These are phyloP conservation scores for Senna tora DNA, from an alignment of 306 rosid species.

Conservation along the genomic window DNA sequence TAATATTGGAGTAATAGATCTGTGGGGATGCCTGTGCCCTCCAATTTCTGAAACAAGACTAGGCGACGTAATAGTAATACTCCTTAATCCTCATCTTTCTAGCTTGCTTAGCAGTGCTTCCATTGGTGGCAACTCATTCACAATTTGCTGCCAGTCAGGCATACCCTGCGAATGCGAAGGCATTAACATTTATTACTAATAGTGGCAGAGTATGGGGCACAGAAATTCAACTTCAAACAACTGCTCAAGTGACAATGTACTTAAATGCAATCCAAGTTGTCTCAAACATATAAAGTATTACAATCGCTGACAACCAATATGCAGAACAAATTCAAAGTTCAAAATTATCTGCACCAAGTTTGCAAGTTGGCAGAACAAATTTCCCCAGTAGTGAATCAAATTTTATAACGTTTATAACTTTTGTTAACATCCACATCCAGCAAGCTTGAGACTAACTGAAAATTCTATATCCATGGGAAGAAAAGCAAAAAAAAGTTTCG, in stretches of 20 bases:
- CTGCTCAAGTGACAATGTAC: neutral
- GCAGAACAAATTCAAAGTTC: neutral
- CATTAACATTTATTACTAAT: neutral
- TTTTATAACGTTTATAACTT: slow-evolving; percentile 6
- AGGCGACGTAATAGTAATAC: slow-evolving; percentile 21
- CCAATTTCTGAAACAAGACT: slow-evolving; percentile 1
- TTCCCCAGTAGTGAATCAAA: neutral
- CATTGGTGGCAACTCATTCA: slow-evolving; percentile 82
- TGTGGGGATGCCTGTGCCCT: neutral
- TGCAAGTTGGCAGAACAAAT: neutral
- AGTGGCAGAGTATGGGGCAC: slow-evolving; percentile 9
- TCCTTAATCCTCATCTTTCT: slow-evolving; percentile 63
- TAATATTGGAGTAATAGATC: neutral
- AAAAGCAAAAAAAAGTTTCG: slow-evolving; percentile 15
- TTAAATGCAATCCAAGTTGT: neutral
- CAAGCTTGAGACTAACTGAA: slow-evolving; percentile 3
- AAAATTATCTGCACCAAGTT: no score
- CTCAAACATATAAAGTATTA: no score
- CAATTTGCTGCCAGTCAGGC: slow-evolving; percentile 94
- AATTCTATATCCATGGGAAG: slow-evolving; percentile 26
- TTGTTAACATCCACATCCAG: slow-evolving; percentile 24
- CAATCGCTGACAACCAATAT: neutral
- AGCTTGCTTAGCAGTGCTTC: slow-evolving; percentile 92
- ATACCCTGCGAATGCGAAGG: slow-evolving; percentile 79
- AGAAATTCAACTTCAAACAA: slow-evolving; percentile 21